Percentiles rank a stretch among this genome's conserved stretches.
Conservation (phyloP, 345 rosid species). For the Rhizophora mangle region DNA sequence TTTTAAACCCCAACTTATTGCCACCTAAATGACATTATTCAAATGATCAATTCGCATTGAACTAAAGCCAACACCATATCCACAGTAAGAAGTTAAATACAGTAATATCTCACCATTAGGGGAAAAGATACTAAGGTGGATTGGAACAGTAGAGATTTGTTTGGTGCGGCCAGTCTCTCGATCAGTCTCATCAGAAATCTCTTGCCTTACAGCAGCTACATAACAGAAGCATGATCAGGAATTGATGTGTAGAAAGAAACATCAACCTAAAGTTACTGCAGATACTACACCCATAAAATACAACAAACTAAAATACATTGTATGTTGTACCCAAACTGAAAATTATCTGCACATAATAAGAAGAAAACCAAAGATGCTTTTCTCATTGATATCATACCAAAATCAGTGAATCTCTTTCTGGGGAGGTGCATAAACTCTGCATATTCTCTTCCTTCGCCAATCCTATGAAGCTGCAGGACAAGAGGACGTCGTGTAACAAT, state of each 20-base stretch:
- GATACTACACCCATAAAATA: too few species aligned
- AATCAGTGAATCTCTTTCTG: constrained; percentile 77
- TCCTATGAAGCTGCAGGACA: constrained; percentile 89
- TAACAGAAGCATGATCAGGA: constrained; percentile 9
- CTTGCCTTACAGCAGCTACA: constrained; percentile 85
- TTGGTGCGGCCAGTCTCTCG: constrained; percentile 89
- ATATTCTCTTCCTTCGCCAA: constrained; percentile 87
- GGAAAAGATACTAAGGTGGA: constrained; percentile 89
- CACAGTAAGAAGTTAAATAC: neutral
- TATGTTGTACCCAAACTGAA: neutral
- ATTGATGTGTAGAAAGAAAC: constrained; percentile 8
- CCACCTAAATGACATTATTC: neutral
- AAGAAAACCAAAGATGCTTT: neutral
- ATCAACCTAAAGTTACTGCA: neutral
- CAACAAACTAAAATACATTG: too few species aligned
- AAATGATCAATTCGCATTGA: neutral
- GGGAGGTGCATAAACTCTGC: constrained; percentile 98
- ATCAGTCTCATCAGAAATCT: constrained; percentile 92
- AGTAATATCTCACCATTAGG: constrained; percentile 67
- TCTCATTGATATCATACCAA: constrained; percentile 42
- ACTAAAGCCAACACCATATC: neutral
- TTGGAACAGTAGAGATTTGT: constrained; percentile 81
- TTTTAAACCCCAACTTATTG: neutral
- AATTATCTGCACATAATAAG: neutral
- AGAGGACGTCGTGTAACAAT: constrained; percentile 97